phyloP scores from a whole-genome alignment of 2,329 filamentous ascomycete genomes.

The Xenoacremonium recifei region DNA sequence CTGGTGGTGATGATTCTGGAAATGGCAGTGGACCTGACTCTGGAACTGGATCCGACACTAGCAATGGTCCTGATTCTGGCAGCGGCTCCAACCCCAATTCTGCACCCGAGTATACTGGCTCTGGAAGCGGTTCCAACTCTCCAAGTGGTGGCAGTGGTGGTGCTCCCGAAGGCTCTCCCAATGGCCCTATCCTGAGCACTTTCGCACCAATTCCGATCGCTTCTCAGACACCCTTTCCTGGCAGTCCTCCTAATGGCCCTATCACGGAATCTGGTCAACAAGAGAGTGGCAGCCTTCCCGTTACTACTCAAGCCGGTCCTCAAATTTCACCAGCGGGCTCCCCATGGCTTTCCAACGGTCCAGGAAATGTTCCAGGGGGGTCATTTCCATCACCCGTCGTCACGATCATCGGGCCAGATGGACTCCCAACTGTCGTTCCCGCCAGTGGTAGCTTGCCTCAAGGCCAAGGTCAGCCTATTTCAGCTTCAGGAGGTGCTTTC shows the following conservation, averaged over 20 bases:
- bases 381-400: conserved; percentile 2
- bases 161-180: conserved; percentile 14
- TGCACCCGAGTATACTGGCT: conserved; percentile 19
- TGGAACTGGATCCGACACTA: conserved; percentile 5
- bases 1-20: conserved; percentile 9
- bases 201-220: conserved; percentile 13
- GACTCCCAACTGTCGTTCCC: conserved; percentile 26
- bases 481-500: conserved; percentile 5
- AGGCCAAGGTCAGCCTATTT: conserved; percentile 12
- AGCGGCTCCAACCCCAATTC: conserved; percentile 11
- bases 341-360: conserved; percentile 7
- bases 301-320: conserved; percentile 15
- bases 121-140: conserved; percentile 1
- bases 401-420: conserved; percentile 18
- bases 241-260: conserved; percentile 11
- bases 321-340: conserved; percentile 12
- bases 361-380: no score
- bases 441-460: conserved; percentile 7
- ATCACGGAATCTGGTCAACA: conserved; percentile 12
- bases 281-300: conserved; percentile 16
- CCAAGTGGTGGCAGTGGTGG: conserved; percentile 14
- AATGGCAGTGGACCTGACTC: conserved; percentile 2
- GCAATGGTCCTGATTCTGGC: conserved; percentile 7
- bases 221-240: conserved; percentile 10
- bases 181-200: conserved; percentile 11